Evolutionary conservation across 306 rosid genomes (phyloP).

Genomic region (Sindora glabra): DNA sequence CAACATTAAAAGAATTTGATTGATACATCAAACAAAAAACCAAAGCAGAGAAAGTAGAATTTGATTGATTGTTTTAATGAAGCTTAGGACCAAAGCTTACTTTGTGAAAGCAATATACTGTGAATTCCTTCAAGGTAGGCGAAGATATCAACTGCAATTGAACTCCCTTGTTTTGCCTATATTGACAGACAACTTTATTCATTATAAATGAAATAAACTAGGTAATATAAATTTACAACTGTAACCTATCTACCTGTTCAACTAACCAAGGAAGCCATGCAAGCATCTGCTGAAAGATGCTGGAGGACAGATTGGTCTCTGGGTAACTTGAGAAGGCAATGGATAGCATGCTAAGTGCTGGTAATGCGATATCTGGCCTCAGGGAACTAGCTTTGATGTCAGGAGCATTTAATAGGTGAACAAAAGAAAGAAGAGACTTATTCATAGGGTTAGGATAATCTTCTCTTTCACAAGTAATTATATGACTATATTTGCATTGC

Average conservation of each 20-base stretch:
- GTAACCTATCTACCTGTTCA: conserved; percentile 56
- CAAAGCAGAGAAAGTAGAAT: conserved; percentile 17
- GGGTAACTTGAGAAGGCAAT: conserved; percentile 62
- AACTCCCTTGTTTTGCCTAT: conserved; percentile 59
- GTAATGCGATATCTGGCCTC: conserved; percentile 52
- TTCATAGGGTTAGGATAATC: conserved; percentile 58
- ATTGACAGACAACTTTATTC: conserved; percentile 18
- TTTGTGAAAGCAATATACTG: conserved; percentile 52
- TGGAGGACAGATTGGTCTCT: conserved; percentile 47
- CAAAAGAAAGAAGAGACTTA: conserved; percentile 44
- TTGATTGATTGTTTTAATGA: conserved; percentile 8
- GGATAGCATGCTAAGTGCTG: conserved; percentile 83
- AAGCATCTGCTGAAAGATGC: conserved; percentile 62
- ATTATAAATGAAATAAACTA: conserved; percentile 9
- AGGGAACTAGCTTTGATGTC: conserved; percentile 27
- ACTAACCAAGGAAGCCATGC: conserved; percentile 83
- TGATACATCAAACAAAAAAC: conserved; percentile 16
- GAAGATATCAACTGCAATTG: conserved; percentile 40
- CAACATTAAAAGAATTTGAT: conserved; percentile 8
- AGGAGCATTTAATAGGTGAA: conserved; percentile 45
- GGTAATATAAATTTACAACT: conserved; percentile 11
- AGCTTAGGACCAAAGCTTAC: conserved; percentile 47
- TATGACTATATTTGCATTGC: conserved; percentile 29
- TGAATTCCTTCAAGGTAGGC: conserved; percentile 84
- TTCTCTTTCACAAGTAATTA: conserved; percentile 40